A percentile compares a stretch with the other conserved stretches of the same genome.
Evolutionary conservation across 352 stramenopile species (phyloP).

Genomic region (Pythium oligandrum): DNA sequence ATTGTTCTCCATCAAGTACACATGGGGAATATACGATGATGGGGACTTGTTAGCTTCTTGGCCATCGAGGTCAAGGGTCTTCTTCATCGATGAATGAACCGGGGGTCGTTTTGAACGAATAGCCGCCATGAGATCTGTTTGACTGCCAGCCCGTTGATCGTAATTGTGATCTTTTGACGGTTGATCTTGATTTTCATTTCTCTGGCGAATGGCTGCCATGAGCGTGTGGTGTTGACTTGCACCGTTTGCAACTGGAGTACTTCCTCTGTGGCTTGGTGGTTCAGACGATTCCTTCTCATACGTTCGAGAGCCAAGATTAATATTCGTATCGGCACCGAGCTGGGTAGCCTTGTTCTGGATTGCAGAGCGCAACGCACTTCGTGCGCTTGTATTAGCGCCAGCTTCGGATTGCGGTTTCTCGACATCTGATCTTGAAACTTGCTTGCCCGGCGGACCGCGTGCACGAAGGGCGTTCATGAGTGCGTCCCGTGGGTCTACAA

Average conservation of each 20-base stretch:
- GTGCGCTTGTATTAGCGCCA: not conserved
- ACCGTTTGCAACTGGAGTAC: not conserved
- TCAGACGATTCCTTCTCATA: too few relatives aligned
- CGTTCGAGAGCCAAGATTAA: not conserved
- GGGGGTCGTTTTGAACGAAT: slow-evolving; percentile 1
- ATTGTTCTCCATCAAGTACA: slow-evolving; percentile 50
- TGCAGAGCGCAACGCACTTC: not conserved
- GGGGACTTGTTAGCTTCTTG: not conserved
- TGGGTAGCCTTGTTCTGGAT: not conserved
- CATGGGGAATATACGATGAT: slow-evolving; percentile 24
- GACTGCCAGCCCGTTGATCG: not conserved
- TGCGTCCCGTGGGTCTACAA: slow-evolving; percentile 5
- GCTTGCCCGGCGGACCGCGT: not conserved
- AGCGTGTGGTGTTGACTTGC: not conserved
- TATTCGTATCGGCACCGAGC: not conserved
- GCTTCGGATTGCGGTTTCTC: not conserved
- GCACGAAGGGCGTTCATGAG: slow-evolving; percentile 13
- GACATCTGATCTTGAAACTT: not conserved
- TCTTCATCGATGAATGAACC: not conserved
- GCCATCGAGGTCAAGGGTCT: not conserved
- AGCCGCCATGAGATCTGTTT: slow-evolving; percentile 9
- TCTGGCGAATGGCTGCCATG: not conserved
- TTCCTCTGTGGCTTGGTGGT: too few relatives aligned
- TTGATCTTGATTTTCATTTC: too few relatives aligned
- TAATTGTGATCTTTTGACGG: too few relatives aligned